Conservation (phyloP, 2,329 filamentous ascomycete genomes). For the Sordariomycetes sp. region DNA sequence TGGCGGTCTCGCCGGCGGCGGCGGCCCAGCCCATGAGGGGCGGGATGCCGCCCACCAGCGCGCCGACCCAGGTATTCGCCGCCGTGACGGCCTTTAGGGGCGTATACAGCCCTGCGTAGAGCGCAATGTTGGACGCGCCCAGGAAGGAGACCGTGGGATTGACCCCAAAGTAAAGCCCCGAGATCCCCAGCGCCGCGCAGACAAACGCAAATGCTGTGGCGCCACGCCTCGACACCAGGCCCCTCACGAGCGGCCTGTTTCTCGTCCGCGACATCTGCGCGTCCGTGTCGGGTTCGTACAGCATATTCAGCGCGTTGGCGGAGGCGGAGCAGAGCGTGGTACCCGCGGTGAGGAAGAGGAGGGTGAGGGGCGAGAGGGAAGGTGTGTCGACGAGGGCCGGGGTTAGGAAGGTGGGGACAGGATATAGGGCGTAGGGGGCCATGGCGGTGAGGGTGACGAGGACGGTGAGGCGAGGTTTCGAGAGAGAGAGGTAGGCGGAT, state of each 20-base stretch:
- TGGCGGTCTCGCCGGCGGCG: slow-evolving; percentile 79
- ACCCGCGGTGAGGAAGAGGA: slow-evolving; percentile 82
- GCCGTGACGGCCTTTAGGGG: slow-evolving; percentile 80
- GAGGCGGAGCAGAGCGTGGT: slow-evolving; percentile 83
- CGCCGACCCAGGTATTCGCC: slow-evolving; percentile 91
- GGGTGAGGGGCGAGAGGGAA: slow-evolving; percentile 79
- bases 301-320: slow-evolving; percentile 94
- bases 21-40: slow-evolving; percentile 98
- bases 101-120: slow-evolving; percentile 91
- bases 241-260: slow-evolving; percentile 78
- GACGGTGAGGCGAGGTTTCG: slow-evolving; percentile 89
- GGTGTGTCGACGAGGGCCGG: slow-evolving; percentile 57
- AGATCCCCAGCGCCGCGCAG: slow-evolving; percentile 59
- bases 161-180: slow-evolving; percentile 74
- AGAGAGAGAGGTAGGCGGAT: slow-evolving; percentile 77
- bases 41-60: slow-evolving; percentile 84
- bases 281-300: slow-evolving; percentile 84
- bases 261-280: slow-evolving; percentile 88
- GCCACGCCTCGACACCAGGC: slow-evolving; percentile 58
- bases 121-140: slow-evolving; percentile 70
- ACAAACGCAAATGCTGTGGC: slow-evolving; percentile 72
- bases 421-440: slow-evolving; percentile 85
- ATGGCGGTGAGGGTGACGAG: slow-evolving; percentile 87
- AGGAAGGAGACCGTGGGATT: slow-evolving; percentile 88
- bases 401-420: slow-evolving; percentile 75